phyloP scores from a whole-genome alignment of 352 stramenopile species.

The Phytophthora quininea region DNA sequence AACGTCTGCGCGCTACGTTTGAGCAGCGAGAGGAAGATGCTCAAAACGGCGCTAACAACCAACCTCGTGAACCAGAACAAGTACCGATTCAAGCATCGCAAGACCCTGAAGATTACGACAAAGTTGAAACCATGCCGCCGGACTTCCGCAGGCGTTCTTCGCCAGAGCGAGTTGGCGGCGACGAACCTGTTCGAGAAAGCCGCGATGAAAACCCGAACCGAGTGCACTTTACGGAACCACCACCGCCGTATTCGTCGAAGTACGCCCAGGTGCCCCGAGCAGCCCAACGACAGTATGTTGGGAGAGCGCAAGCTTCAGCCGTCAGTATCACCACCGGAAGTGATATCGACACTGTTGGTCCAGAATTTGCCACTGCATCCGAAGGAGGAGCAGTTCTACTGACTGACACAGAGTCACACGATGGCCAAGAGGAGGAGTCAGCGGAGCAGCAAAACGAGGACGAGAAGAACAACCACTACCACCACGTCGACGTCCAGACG shows the following conservation, averaged over 20 bases:
- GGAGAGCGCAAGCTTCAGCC: conserved; percentile 28
- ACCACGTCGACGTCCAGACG: not conserved
- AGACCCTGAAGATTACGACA: conserved; percentile 5
- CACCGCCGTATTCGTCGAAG: conserved; percentile 14
- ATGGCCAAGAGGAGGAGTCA: conserved; percentile 6
- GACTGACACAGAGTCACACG: conserved; percentile 10
- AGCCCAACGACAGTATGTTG: conserved; percentile 18
- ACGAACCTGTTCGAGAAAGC: conserved; percentile 1
- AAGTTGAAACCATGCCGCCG: conserved; percentile 9
- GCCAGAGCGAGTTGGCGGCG: conserved; percentile 2
- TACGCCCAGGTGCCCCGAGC: conserved; percentile 26
- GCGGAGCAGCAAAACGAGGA: conserved; percentile 4
- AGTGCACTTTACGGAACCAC: conserved; percentile 18
- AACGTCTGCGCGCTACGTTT: conserved; percentile 30
- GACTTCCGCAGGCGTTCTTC: conserved; percentile 22
- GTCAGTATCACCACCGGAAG: conserved; percentile 29
- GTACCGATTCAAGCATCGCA: conserved; percentile 1
- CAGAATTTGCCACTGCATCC: conserved; percentile 20
- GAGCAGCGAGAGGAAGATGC: conserved; percentile 12
- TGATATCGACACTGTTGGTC: conserved; percentile 19
- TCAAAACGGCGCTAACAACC: not conserved
- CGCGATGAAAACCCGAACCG: conserved; percentile 13
- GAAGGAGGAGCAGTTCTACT: conserved; percentile 10
- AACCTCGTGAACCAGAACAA: conserved; percentile 4
- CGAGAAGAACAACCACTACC: not conserved